Conservation (phyloP, 768 basidiomycete genomes). For the Paxillus rubicundulus region DNA sequence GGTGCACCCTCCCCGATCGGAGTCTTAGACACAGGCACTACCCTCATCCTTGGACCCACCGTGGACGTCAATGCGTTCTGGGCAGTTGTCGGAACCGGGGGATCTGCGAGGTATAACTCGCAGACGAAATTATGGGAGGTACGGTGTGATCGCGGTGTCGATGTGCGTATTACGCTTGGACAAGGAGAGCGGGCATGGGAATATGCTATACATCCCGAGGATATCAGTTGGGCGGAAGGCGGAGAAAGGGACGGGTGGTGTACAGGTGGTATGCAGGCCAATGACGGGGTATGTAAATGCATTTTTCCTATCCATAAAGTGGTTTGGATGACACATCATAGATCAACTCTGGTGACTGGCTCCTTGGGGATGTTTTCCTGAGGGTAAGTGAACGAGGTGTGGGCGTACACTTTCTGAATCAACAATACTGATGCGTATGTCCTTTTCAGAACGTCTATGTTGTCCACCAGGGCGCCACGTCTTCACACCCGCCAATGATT, state of each 20-base stretch:
- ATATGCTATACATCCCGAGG: conserved; percentile 49
- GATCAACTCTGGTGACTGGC: conserved; percentile 59
- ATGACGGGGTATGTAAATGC: conserved; percentile 41
- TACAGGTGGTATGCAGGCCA: conserved; percentile 54
- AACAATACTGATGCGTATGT: conserved; percentile 1
- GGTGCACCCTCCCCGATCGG: conserved; percentile 46
- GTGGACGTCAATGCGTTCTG: conserved; percentile 54
- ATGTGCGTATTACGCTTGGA: conserved; percentile 46
- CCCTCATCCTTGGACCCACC: conserved; percentile 52
- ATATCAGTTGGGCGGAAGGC: conserved; percentile 50
- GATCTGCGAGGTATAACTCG: conserved; percentile 35
- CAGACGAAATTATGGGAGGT: conserved; percentile 46
- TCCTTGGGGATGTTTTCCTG: conserved; percentile 58
- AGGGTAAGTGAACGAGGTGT: conserved; percentile 36
- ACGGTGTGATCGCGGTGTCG: conserved; percentile 46
- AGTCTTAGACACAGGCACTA: conserved; percentile 64
- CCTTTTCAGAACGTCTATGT: conserved; percentile 50
- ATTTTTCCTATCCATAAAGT: background rate
- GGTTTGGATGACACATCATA: conserved; percentile 13
- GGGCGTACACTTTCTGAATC: background rate
- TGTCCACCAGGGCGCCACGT: conserved; percentile 43
- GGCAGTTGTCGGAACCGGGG: conserved; percentile 42
- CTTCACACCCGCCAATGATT: conserved; percentile 39
- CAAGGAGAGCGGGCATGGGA: conserved; percentile 31
- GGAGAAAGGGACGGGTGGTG: conserved; percentile 46